Evolutionary conservation across 495 filamentous ascomycete species (phyloP).

Genomic region (Xylaria curta): DNA sequence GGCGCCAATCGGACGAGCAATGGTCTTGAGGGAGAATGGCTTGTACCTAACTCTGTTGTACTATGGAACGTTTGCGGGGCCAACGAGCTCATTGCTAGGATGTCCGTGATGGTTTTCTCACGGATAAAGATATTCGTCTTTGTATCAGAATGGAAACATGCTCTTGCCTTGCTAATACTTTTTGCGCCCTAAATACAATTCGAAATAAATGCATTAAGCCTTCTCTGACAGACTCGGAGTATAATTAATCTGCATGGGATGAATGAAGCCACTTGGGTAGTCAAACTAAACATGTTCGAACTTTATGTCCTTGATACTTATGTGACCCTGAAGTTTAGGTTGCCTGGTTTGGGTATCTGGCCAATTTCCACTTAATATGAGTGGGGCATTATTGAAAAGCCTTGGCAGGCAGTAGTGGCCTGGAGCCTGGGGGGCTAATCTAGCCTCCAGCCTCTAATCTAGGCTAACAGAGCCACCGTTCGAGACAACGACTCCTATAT

Average conservation of each 20-base stretch:
- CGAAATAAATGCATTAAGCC: not conserved
- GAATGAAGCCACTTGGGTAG: not conserved
- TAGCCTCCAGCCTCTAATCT: not conserved
- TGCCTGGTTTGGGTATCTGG: not conserved
- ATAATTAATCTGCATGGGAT: not conserved
- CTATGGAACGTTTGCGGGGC: slow-evolving; percentile 21
- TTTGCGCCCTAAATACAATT: not conserved
- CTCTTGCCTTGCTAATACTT: slow-evolving; percentile 2
- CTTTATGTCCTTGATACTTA: not conserved
- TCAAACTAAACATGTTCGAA: not conserved
- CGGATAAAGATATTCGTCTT: slow-evolving; percentile 4
- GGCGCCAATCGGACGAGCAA: slow-evolving; percentile 2
- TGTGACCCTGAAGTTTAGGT: not conserved
- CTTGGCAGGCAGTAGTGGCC: slow-evolving; percentile 4
- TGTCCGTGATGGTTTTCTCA: slow-evolving; percentile 10
- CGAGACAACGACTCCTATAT: slow-evolving; percentile 3
- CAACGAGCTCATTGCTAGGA: slow-evolving; percentile 12
- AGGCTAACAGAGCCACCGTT: not conserved
- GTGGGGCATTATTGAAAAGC: not conserved
- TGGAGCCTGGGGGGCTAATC: not conserved
- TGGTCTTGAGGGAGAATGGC: slow-evolving; percentile 8
- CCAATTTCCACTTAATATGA: slow-evolving; percentile 17
- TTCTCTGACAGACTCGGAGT: not conserved
- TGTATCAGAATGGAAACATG: slow-evolving; percentile 26
- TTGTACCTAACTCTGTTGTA: slow-evolving; percentile 28